Evolutionary conservation across 495 filamentous ascomycete genomes (phyloP), one percentile per base, ranked within the genome.

Genomic region (Penicillium canescens): DNA sequence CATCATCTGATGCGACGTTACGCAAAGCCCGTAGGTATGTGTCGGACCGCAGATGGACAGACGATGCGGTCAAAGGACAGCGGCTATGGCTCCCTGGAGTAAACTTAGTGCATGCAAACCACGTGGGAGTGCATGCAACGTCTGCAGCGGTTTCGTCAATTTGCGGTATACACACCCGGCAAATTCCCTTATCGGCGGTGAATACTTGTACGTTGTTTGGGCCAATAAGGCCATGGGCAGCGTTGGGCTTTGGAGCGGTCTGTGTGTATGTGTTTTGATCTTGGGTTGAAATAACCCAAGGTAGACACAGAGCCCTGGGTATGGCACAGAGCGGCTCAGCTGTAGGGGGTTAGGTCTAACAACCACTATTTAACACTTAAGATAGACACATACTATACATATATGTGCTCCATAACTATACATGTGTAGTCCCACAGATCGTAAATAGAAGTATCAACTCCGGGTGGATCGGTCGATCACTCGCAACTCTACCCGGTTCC

Each of bases 381-480:
- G 23, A 6, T 24, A 24, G 23, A 24, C 23, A 24, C 23, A 24
- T 24, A 24, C 23, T 24, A 24, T 6, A 24, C 6, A 24, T 24
- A 0, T 6, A 10, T 31, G 28, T 31, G 0, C 28, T 31, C 28
- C 28, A 31, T 31, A n/a, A 16, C 8, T 43, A 14, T 42, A 42
- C 41, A 42, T 28, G 31, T 47, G 13, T 12, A 50, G 5, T 23
- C 23, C 13, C 20, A 35, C 35, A 36, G 49, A 43, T 37, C 37
- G 13, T 12, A 50, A 26, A 33, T 48, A 4, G 37, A 50, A 42
- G 48, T 43, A 51, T 51, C 40, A 36, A 42, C 1, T 34, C 28
- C 31, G 39, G 49, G 38, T 50, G 47, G 49, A 51, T 51, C 49
- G 49, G 49, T 18, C 49, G 49, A 51, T 51, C 49, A 35, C 18